Evolutionary conservation across 2,329 filamentous ascomycete genomes (phyloP), one percentile per base, ranked within the genome.

Genomic region (Penicillium sp.): DNA sequence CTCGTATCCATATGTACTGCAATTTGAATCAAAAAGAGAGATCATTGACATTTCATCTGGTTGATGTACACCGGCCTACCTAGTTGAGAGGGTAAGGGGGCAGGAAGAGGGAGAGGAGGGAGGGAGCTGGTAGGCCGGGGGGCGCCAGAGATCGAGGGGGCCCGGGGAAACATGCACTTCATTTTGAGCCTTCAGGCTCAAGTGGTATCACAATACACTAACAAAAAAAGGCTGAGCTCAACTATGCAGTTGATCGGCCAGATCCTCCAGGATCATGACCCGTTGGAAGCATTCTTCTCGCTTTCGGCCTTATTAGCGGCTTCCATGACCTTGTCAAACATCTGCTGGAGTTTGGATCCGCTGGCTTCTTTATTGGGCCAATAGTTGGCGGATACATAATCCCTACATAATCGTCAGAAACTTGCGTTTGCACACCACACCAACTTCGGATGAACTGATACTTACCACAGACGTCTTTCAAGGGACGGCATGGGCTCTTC

Each of bases 331-430:
- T 75, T 77, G 52, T 75, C 66, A 62, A 76, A 78, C 74, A 78
- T 77, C 54, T 71, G 67, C 58, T 74, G 73, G 26, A 78, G 69
- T 63, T 76, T 74, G 19, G 67, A 57, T 30, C 75, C 75, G 58
- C 70, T 72, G 35, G 71, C 72, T 6, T 79, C 78, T 65, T 79
- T 79, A 67, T 81, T 80, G 16, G 79, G 78, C 79, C 80, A 82
- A 63, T 81, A 80, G 26, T 76, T 75, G 22, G 73, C 68, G 19
- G 77, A 76, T 52, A 80, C 79, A 63, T 79, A 79, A 57, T 78
- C 75, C 80, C 79, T 81, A 37, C 19, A 22, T 22, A 22, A 22
- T 22, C 19, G 19, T 22, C 19, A 22, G 19, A 22, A 22, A 22
- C 19, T 22, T 22, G 19, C 19, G 19, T 22, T 22, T 22, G 19